Base-by-base conservation (phyloP, 164 flowering plant genomes). In the Buxus sempervirens region DNA sequence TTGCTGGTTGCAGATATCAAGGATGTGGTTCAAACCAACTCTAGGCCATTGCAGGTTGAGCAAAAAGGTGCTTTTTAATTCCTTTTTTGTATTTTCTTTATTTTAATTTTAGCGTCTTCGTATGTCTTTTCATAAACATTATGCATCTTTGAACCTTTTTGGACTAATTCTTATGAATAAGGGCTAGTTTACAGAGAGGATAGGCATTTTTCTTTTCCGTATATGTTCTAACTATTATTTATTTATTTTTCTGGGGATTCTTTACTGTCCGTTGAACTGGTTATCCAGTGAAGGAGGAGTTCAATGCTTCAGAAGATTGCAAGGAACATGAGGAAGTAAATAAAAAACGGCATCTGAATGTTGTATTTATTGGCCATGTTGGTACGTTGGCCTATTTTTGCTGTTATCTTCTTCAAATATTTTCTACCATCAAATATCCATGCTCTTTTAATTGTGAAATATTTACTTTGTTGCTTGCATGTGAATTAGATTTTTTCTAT, bases 311-410 rank as follows among this genome's bases (percentile, higher is more conserved):
- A 22, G 82, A 78, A 67, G 73, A 75, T 20, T 58, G 1, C 36
- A 82, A 76, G 54, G 86, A 78, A 18, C 81, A 76, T 54, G 59
- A 20, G 53, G 85, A 80, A 67, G 78, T 54, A 41, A 54, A 73
- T 18, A 75, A 74, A 70, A 89, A 89, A 79, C 72, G 94, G 20
- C 94, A 89, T 70, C 72, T 89, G 78, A 89, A 89, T 81, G 94
- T 84, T 56, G 94, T 89, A 27, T 89, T 87, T 58, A 89, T 89
- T 68, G 94, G 94, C 36, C 94, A 89, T 71, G 94, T 89, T 62
- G 94, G 94, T 87, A 81, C 25, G 90, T 75, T 57, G 12, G 7
- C 7, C 7, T 32, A 32, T 32, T 32, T 32, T 32, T 32, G 3
- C 38, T 32, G 38, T 32, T 32, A 32, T 32, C 3, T 32, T 3